Base-by-base conservation (phyloP, 2,329 filamentous ascomycete species). In the Fusarium pseudocircinatum region DNA sequence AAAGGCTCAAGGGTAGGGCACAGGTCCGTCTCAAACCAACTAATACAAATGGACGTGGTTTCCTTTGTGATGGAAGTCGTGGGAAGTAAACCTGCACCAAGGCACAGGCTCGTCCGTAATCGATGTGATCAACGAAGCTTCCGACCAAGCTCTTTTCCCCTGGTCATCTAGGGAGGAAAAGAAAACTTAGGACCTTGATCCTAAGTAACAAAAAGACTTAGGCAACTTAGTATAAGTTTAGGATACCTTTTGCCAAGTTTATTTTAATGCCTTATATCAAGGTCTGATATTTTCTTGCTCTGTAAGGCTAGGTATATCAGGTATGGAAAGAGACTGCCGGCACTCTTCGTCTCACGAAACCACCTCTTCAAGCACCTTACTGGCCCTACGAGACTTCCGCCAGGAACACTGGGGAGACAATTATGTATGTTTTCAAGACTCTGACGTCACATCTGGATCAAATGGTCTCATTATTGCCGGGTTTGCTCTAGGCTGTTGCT, bases 381-480 rank as follows among this genome's bases (percentile, higher is more conserved):
- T 26, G 24, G 24, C 18, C 42, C 16, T 44, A 20, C 43, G 24
- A 46, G 24, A 26, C 43, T 28, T 46, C 24, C 18, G 24, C 24
- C 43, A 46, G 43, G 43, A 46, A 46, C 28, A 52, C 56, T 40
- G 57, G 50, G 40, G 43, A 61, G 54, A 59, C 49, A 70, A 22
- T 16, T 46, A 43, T 46, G 13, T 46, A 32, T 47, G 18, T 46
- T 32, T 22, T 24, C 37, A 52, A 26, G 6, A 46, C 46, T 44
- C 34, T 56, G 49, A 72, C 72, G 72, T 76, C 75, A 73, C 65
- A 70, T 54, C 66, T 57, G 47, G 46, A 58, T 63, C 47, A 65
- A 18, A 36, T 63, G 26, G n/a, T n/a, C 46, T 65, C 26, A 28
- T 26, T 28, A 47, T 63, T 30, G 62, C 73, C 52, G 40, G 52